Percentiles rank a stretch among this genome's conserved stretches.
phyloP scores from a whole-genome alignment of 805 yeast genomes.

The Suhomyces pyralidae region DNA sequence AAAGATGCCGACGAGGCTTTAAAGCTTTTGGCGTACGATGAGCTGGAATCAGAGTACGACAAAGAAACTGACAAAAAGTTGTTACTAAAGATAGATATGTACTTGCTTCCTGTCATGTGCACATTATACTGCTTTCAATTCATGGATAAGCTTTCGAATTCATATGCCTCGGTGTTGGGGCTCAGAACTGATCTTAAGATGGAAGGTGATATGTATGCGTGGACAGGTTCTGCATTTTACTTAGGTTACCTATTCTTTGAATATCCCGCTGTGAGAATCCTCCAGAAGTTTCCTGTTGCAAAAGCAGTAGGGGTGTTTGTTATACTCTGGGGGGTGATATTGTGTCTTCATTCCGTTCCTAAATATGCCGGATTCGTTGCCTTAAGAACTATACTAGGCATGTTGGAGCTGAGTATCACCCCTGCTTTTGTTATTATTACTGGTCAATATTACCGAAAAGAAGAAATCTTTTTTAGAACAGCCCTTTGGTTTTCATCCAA shows the following conservation, averaged over 20 bases:
- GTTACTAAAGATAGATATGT: slow-evolving; percentile 50
- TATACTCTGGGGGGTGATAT: slow-evolving; percentile 59
- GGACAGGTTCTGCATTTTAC: slow-evolving; percentile 44
- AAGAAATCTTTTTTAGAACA: slow-evolving; percentile 33
- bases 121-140: slow-evolving; percentile 50
- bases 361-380: slow-evolving; percentile 39
- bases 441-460: slow-evolving; percentile 32
- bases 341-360: slow-evolving; percentile 53
- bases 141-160: slow-evolving; percentile 57
- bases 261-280: slow-evolving; percentile 41
- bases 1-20: slow-evolving; percentile 48
- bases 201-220: slow-evolving; percentile 42
- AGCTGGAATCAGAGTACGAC: slow-evolving; percentile 19
- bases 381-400: slow-evolving; percentile 38
- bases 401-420: slow-evolving; percentile 38
- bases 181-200: slow-evolving; percentile 43
- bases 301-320: slow-evolving; percentile 48
- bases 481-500: slow-evolving; percentile 36
- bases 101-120: slow-evolving; percentile 50
- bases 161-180: slow-evolving; percentile 55
- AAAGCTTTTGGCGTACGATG: slow-evolving; percentile 28
- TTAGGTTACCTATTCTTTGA: slow-evolving; percentile 62
- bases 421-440: slow-evolving; percentile 39
- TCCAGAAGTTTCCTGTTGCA: slow-evolving; percentile 59
- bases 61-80: slow-evolving; percentile 31